Conservation (phyloP, 768 basidiomycete species). For the Piloderma croceum region DNA sequence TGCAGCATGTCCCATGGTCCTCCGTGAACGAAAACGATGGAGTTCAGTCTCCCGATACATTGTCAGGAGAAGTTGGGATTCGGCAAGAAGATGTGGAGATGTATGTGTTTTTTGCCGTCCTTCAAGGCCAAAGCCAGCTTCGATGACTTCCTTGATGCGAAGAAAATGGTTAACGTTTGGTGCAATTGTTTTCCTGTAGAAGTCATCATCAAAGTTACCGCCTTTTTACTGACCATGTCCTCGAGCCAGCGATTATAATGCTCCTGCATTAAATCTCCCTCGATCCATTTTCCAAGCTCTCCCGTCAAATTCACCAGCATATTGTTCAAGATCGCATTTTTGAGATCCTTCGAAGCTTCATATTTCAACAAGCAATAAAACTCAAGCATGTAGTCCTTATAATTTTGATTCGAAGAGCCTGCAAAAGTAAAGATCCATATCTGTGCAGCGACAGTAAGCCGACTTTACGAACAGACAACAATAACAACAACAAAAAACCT, state of each 20-base stretch:
- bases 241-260: slow-evolving; percentile 20
- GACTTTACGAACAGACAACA: neutral
- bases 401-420: slow-evolving; percentile 17
- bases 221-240: slow-evolving; percentile 13
- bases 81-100: slow-evolving; percentile 11
- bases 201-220: slow-evolving; percentile 14
- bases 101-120: slow-evolving; percentile 14
- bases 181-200: slow-evolving; percentile 18
- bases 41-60: slow-evolving; percentile 16
- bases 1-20: slow-evolving; percentile 12
- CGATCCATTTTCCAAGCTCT: slow-evolving; percentile 11
- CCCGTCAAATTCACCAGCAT: slow-evolving; percentile 22
- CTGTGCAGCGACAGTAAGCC: slow-evolving; percentile 3
- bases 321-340: slow-evolving; percentile 15
- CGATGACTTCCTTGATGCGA: slow-evolving; percentile 18
- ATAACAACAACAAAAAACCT: slow-evolving; percentile 18
- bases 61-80: slow-evolving; percentile 12
- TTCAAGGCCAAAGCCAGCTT: slow-evolving; percentile 10
- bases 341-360: slow-evolving; percentile 7
- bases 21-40: slow-evolving; percentile 13
- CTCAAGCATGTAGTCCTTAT: slow-evolving; percentile 5
- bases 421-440: slow-evolving; percentile 22
- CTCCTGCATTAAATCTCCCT: slow-evolving; percentile 19
- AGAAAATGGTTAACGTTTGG: slow-evolving; percentile 20
- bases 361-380: slow-evolving; percentile 10